Conservation (phyloP, 768 basidiomycete species). For the Leccinum subgranulosum region DNA sequence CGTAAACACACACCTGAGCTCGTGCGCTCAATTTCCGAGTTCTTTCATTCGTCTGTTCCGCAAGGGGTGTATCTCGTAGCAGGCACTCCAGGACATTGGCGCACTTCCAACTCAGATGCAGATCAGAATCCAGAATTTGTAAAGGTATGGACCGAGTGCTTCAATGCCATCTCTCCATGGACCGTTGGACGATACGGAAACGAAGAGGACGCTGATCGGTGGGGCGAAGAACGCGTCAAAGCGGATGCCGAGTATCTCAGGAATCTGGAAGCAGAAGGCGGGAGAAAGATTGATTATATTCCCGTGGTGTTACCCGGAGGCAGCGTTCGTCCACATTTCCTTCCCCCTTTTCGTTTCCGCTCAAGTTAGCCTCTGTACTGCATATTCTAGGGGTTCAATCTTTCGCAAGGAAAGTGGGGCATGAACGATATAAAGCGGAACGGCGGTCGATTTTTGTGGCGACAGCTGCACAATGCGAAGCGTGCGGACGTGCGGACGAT, state of each 20-base stretch:
- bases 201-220: slow-evolving; percentile 59
- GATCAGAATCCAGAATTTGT: slow-evolving; percentile 65
- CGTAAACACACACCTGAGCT: slow-evolving; percentile 59
- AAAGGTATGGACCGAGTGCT: slow-evolving; percentile 70
- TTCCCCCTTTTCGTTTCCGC: not conserved
- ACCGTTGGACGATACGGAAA: slow-evolving; percentile 68
- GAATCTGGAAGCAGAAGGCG: slow-evolving; percentile 41
- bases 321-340: slow-evolving; percentile 51
- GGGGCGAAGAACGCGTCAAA: slow-evolving; percentile 59
- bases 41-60: slow-evolving; percentile 60
- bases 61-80: slow-evolving; percentile 75
- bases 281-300: slow-evolving; percentile 70
- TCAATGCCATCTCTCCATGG: slow-evolving; percentile 83
- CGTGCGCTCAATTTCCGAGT: slow-evolving; percentile 50
- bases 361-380: slow-evolving; percentile 1
- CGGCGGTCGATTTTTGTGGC: slow-evolving; percentile 78
- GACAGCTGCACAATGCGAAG: slow-evolving; percentile 69
- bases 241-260: slow-evolving; percentile 61
- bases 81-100: slow-evolving; percentile 73
- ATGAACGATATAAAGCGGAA: slow-evolving; percentile 70
- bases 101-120: slow-evolving; percentile 65
- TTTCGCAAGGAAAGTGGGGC: slow-evolving; percentile 66
- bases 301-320: slow-evolving; percentile 81
- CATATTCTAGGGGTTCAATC: slow-evolving; percentile 57
- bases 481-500: slow-evolving; percentile 59